Evolutionary conservation across 164 flowering plant species (phyloP).

Genomic region (Santalum album): DNA sequence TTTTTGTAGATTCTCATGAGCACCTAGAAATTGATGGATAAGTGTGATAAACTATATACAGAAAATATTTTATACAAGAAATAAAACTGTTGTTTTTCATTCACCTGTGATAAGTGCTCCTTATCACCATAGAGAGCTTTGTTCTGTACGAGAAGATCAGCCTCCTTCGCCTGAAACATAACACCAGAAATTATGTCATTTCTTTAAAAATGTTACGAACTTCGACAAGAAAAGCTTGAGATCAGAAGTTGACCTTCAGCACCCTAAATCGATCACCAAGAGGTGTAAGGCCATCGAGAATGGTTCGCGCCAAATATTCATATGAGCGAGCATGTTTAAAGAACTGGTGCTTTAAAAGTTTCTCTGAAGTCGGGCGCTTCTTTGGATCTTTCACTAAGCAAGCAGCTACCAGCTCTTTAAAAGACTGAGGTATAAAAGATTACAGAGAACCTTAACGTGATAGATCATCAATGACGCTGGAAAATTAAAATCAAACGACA

Average conservation of each 20-base stretch:
- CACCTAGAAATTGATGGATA: neutral
- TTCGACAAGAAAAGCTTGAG: neutral
- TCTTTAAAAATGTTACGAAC: neutral
- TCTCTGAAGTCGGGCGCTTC: conserved; percentile 86
- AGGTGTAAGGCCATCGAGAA: conserved; percentile 70
- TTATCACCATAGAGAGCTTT: conserved; percentile 63
- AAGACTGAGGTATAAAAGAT: conserved; percentile 35
- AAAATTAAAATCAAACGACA: neutral
- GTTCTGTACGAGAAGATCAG: conserved; percentile 69
- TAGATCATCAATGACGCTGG: neutral
- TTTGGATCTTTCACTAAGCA: conserved; percentile 97
- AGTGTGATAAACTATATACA: conserved; percentile 1
- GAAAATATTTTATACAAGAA: neutral
- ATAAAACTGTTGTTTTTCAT: too few relatives aligned
- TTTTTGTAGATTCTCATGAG: too few relatives aligned
- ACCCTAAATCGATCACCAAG: conserved; percentile 81
- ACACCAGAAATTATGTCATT: conserved; percentile 1
- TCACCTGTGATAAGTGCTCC: conserved; percentile 86
- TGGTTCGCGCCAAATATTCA: conserved; percentile 56
- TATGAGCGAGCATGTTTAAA: conserved; percentile 64
- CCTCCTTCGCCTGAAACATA: conserved; percentile 64
- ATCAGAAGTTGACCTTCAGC: conserved; percentile 50
- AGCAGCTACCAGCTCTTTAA: conserved; percentile 82
- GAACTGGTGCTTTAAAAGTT: conserved; percentile 81
- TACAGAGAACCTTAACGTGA: neutral